A percentile compares a stretch with the other conserved stretches of the same genome.
phyloP scores from a whole-genome alignment of 176 grass and related monocot species.

The Pontederia crassipes region DNA sequence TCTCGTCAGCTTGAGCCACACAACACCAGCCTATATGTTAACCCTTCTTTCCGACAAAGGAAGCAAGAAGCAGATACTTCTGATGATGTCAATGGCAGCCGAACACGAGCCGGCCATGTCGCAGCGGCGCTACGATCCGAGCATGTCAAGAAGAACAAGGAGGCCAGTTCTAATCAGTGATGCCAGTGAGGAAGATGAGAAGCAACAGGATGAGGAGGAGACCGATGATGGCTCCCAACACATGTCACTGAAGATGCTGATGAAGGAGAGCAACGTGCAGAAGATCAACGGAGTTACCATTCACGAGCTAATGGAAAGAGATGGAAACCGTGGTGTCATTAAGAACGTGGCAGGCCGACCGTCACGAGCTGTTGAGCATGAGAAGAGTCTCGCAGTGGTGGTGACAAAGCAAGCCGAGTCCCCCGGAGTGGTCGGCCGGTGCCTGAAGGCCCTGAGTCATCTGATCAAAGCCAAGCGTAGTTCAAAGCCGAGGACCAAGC shows the following conservation, averaged over 20 bases:
- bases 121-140: slow-evolving; percentile 53
- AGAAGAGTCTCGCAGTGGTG: slow-evolving; percentile 23
- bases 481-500: slow-evolving; percentile 36
- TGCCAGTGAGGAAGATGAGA: slow-evolving; percentile 12
- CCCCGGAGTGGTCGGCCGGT: slow-evolving; percentile 42
- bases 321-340: not conserved
- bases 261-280: slow-evolving; percentile 46
- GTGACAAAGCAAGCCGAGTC: slow-evolving; percentile 30
- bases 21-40: slow-evolving; percentile 33
- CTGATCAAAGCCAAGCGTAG: slow-evolving; percentile 59
- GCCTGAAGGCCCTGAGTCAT: slow-evolving; percentile 61
- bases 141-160: slow-evolving; percentile 79
- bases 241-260: slow-evolving; percentile 59
- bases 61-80: slow-evolving; percentile 27
- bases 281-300: slow-evolving; percentile 10
- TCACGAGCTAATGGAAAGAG: not conserved
- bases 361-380: not conserved
- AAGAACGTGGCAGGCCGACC: not conserved
- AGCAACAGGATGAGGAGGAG: not conserved
- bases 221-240: slow-evolving; percentile 16
- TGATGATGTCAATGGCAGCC: slow-evolving; percentile 49
- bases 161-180: slow-evolving; percentile 18
- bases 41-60: slow-evolving; percentile 20
- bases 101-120: slow-evolving; percentile 21
- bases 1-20: not conserved